Conservation (phyloP, 495 filamentous ascomycete genomes). For the Penicillium turbatum region DNA sequence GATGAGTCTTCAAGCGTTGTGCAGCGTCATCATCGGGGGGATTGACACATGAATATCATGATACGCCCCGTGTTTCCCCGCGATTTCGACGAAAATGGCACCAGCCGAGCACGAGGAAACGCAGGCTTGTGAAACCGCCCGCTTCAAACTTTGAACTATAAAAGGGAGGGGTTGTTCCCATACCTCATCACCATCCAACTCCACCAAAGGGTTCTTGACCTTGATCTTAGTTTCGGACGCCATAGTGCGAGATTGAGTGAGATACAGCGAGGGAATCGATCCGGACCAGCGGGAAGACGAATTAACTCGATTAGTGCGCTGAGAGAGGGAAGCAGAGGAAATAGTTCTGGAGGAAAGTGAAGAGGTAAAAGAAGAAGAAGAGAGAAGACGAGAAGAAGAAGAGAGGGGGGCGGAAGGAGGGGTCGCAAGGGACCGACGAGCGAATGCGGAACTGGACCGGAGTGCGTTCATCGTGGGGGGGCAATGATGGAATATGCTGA, state of each 20-base stretch:
- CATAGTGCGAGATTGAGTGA: constrained; percentile 44
- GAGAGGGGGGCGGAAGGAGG: constrained; percentile 34
- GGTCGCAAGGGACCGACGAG: constrained; percentile 36
- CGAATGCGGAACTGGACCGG: constrained; percentile 44
- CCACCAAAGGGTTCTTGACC: constrained; percentile 95
- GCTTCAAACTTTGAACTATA: constrained; percentile 22
- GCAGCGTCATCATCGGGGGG: background rate
- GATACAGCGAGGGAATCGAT: constrained; percentile 26
- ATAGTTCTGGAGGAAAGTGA: constrained; percentile 25
- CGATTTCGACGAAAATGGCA: constrained; percentile 31
- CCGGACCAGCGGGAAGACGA: constrained; percentile 36
- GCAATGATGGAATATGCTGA: background rate
- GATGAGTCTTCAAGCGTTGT: background rate
- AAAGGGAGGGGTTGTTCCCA: constrained; percentile 20
- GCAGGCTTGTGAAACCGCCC: constrained; percentile 24
- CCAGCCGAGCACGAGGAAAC: constrained; percentile 14
- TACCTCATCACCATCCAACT: constrained; percentile 93
- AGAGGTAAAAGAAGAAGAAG: constrained; percentile 22
- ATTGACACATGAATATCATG: constrained; percentile 12
- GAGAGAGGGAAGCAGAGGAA: constrained; percentile 28
- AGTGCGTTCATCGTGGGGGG: constrained; percentile 31
- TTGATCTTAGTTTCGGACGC: constrained; percentile 71
- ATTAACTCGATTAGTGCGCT: constrained; percentile 26
- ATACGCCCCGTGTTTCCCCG: constrained; percentile 35
- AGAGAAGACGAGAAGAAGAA: constrained; percentile 30